phyloP scores from a whole-genome alignment of 345 rosid species.

The Gossypium thurberi region DNA sequence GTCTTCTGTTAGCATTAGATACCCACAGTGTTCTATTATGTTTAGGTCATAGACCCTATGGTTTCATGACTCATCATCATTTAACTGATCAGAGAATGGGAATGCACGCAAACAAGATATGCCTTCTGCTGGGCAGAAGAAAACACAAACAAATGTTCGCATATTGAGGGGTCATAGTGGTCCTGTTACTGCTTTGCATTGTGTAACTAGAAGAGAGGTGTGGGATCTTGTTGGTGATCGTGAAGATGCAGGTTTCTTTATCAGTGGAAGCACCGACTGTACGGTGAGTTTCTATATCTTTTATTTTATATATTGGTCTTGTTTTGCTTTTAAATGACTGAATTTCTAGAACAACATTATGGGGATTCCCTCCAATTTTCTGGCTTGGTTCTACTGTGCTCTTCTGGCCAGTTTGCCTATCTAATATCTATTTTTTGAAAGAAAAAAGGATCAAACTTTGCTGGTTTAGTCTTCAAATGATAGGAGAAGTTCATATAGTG shows the following conservation, averaged over 20 bases:
- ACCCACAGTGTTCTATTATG: neutral
- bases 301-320: neutral
- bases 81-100: conserved; percentile 37
- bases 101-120: conserved; percentile 53
- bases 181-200: conserved; percentile 90
- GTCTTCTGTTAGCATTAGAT: conserved; percentile 11
- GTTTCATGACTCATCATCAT: conserved; percentile 6
- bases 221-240: conserved; percentile 98
- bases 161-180: conserved; percentile 86
- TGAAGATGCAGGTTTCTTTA: conserved; percentile 98
- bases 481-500: conserved; percentile 1
- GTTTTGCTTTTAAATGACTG: conserved; percentile 3
- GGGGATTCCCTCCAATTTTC: conserved; percentile 6
- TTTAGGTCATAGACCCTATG: neutral
- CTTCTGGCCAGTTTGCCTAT: neutral
- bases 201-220: conserved; percentile 96
- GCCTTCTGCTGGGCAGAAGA: conserved; percentile 76
- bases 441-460: neutral
- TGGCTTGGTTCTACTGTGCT: neutral
- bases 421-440: neutral
- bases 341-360: neutral
- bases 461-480: conserved; percentile 6
- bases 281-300: conserved; percentile 37
- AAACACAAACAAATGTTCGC: conserved; percentile 86
- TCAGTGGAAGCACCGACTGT: conserved; percentile 97